Base-by-base conservation (phyloP, 352 stramenopile species). In the Globisporangium echinulatum region DNA sequence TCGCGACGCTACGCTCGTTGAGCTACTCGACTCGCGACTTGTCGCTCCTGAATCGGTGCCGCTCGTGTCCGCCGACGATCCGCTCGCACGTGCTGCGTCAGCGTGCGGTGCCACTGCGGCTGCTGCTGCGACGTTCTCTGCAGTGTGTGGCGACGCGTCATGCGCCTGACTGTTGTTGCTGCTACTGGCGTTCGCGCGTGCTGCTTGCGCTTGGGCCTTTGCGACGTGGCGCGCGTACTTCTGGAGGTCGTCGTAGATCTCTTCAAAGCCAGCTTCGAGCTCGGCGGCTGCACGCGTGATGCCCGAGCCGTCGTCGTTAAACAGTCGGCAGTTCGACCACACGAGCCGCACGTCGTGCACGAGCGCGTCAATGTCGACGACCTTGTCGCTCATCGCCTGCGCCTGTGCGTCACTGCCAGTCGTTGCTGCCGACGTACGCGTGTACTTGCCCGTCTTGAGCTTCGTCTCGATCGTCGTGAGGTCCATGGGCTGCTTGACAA, bases 401-500 rank as follows among this genome's bases (percentile, higher is more conserved):
- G 39, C 39, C 7, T 8, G 39, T 46, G 42, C 8, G 42, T 13
- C 3, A 13, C 42, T 13, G 42, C 57, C 60, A 3, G 47, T 52
- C 42, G 52, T 56, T 15, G 63, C 66, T 36, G 39, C 57, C 5
- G 59, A 66, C 5, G 56, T 46, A 37, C 69, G 77, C 39, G 73
- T 63, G 50, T 92, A 94, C 48, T 77, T 78, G 38, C 73, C 72
- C 13, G 72, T 59, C 50, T 81, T 67, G 10, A 94, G 66, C 54
- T 90, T 91, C n/a, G 54, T 68, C 53, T 79, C 71, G 33, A 94
- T 84, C 39, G 67, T 92, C 10, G 78, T 83, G 42, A 94, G 63
- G 62, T 94, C 84, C 84, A 92, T 94, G 7, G 82, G 84, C 53
- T 90, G 70, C 65, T 91, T 82, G 25, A 94, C 82, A 36, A 94